These are phyloP conservation scores for Chrysoporthe austroafricana DNA, from an alignment of 2,329 filamentous ascomycete genomes.

Conservation along the genomic window DNA sequence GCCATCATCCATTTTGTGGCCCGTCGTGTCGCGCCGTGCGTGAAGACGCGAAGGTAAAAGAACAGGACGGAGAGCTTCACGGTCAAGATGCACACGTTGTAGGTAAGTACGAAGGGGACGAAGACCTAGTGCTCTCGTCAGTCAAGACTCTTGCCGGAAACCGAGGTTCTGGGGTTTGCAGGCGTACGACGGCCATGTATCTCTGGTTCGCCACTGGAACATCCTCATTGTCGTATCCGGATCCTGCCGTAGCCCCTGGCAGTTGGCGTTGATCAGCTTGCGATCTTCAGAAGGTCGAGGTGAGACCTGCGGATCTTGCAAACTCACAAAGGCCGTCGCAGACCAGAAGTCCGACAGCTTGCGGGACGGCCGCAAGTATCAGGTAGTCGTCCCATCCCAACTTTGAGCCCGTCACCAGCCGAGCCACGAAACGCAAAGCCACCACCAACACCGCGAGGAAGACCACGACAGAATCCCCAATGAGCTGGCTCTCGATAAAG, in stretches of 20 bases:
- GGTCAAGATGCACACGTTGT: conserved; percentile 40
- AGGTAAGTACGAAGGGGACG: conserved; percentile 44
- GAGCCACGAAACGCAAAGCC: conserved; percentile 35
- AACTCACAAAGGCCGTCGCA: conserved; percentile 39
- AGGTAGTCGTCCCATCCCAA: conserved; percentile 45
- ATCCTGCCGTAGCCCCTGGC: conserved; percentile 33
- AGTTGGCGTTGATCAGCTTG: conserved; percentile 7
- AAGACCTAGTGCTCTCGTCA: conserved; percentile 36
- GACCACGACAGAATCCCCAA: conserved; percentile 34
- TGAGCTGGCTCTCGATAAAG: conserved; percentile 34
- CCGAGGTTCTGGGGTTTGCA: not conserved
- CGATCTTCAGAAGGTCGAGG: not conserved
- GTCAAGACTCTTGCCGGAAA: not conserved
- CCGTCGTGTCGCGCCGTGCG: conserved; percentile 37
- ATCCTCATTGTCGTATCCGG: conserved; percentile 34
- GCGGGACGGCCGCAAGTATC: conserved; percentile 30
- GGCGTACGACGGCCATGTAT: conserved; percentile 13
- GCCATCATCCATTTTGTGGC: conserved; percentile 36
- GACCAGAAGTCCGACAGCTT: conserved; percentile 36
- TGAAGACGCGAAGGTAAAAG: conserved; percentile 49
- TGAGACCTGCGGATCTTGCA: not conserved
- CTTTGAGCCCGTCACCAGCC: conserved; percentile 34
- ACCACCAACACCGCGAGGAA: conserved; percentile 34
- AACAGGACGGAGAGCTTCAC: conserved; percentile 46
- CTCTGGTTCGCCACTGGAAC: conserved; percentile 31